Conservation (phyloP, 257 asterid genomes). For the Leptodermis oblonga region DNA sequence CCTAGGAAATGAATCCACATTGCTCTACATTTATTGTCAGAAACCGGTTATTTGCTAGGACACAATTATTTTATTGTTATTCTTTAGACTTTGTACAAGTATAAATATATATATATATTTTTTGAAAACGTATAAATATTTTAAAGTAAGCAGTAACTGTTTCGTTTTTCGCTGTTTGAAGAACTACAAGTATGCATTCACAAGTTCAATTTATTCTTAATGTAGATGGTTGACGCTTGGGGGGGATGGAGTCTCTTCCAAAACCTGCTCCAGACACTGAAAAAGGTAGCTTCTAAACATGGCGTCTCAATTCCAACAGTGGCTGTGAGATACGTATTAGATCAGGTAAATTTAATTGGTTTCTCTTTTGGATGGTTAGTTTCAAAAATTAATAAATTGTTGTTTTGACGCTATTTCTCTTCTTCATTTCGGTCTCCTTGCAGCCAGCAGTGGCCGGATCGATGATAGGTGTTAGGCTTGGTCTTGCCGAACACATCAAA, state of each 20-base stretch:
- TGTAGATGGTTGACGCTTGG: slow-evolving; percentile 98
- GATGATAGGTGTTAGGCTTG: slow-evolving; percentile 92
- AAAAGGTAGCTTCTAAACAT: slow-evolving; percentile 64
- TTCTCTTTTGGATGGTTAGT: neutral
- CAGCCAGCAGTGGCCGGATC: slow-evolving; percentile 97
- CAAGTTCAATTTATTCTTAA: neutral
- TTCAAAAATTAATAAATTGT: neutral
- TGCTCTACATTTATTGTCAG: neutral
- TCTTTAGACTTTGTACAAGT: neutral
- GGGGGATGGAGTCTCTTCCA: slow-evolving; percentile 98
- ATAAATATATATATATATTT: too few species aligned
- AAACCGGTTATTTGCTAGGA: neutral
- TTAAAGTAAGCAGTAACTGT: too few species aligned
- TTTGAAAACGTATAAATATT: too few species aligned
- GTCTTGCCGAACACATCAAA: slow-evolving; percentile 75
- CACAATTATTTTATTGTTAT: neutral
- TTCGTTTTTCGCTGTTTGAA: neutral
- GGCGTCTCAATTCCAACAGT: slow-evolving; percentile 82
- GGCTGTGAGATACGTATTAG: slow-evolving; percentile 74
- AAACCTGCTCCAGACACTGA: slow-evolving; percentile 61
- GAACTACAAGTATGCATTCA: neutral
- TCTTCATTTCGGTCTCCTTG: slow-evolving; percentile 17
- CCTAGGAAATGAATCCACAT: neutral
- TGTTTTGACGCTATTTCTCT: neutral
- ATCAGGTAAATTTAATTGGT: slow-evolving; percentile 49